Base-by-base conservation (phyloP, 2,329 filamentous ascomycete species). In the Gliomastix tumulicola region DNA sequence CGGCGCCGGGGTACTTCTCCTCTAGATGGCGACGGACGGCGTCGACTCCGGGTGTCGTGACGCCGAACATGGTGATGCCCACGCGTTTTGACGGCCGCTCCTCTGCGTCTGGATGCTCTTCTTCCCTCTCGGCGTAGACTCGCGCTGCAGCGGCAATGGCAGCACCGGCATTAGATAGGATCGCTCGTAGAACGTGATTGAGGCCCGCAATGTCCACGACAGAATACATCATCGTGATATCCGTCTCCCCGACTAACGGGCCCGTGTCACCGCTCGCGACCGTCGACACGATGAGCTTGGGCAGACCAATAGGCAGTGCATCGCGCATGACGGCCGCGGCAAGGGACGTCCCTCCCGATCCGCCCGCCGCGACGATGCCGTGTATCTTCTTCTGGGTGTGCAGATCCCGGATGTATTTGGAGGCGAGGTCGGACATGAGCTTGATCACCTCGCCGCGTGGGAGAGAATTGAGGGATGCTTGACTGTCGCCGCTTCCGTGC, bases 11-110 rank as follows among this genome's bases (percentile, higher is more conserved):
- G n/a, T n/a, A n/a, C n/a, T n/a, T n/a, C 2, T 53, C 41, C 35
- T 74, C 64, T 1, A 84, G 62, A 32, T 70, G 55, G 2, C 54
- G 46, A 1, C 77, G 66, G 3, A 81, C 71, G 2, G 53, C 56
- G 32, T 79, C 71, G 0, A 79, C 80, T 10, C 71, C 74, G 0
- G 80, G 79, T 0, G 81, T 86, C 1, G 82, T 87, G 7, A 86
- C 80, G 3, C 82, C 82, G 49, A 85, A 86, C 82, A 86, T 86
- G 3, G 81, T 84, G 18, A 85, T 71, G 0, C 71, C 82, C 7
- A 86, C 62, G 0, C 69, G 60, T 38, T 66, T 70, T 46, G 38
- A 25, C 2, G 38, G 31, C 3, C 22, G 30, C 18, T 41, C 18
- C 12, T 40, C 36, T 7, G 11, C 3, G n/a, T 28, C 13, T 9